These are phyloP conservation scores for Fraxinus ornus DNA, from an alignment of 305 asterid species.

Conservation along the genomic window DNA sequence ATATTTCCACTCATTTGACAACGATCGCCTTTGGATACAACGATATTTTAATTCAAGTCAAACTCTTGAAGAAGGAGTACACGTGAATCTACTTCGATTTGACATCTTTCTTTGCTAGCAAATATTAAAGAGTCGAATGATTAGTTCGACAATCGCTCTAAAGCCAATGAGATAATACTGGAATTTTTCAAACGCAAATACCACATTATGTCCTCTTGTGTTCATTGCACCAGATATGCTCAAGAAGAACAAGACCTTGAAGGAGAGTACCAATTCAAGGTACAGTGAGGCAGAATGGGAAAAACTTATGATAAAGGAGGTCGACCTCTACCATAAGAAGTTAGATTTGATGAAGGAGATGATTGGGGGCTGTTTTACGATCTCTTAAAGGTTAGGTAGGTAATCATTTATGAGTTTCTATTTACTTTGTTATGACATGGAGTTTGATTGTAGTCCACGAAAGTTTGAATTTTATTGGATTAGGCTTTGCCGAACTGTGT, in stretches of 20 bases:
- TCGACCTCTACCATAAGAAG: background rate
- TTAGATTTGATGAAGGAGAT: background rate
- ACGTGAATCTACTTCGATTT: no score
- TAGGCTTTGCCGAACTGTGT: no score
- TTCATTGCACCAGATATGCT: background rate
- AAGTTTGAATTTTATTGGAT: background rate
- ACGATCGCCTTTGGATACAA: background rate
- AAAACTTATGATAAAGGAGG: background rate
- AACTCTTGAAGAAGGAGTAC: no score
- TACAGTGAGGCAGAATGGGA: background rate
- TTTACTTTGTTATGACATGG: background rate
- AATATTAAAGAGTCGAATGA: no score
- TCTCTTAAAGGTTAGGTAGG: background rate
- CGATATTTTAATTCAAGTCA: background rate
- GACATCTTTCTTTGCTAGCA: no score
- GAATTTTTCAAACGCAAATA: no score
- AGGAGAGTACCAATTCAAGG: background rate
- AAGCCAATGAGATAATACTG: no score
- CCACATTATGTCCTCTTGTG: no score
- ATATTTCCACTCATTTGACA: background rate
- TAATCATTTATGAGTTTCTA: background rate
- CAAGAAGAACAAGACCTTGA: background rate
- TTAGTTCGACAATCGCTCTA: no score
- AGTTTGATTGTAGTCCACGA: background rate
- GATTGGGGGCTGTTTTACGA: background rate